These are phyloP conservation scores for Mortierella sp. DNA, from an alignment of 371 early-diverging fungal species.

Conservation along the genomic window DNA sequence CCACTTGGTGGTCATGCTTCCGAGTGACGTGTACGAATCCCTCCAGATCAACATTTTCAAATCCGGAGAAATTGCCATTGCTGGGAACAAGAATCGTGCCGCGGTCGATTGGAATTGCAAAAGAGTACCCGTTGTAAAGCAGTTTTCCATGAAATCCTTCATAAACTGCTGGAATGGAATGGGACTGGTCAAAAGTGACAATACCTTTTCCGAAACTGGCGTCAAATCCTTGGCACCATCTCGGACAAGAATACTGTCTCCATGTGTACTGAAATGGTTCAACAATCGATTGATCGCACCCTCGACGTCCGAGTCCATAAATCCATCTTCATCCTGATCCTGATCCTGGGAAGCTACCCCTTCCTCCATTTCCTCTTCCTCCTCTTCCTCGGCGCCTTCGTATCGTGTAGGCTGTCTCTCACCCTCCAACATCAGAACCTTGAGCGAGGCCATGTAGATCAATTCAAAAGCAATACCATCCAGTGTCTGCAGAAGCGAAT, in stretches of 20 bases:
- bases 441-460: constrained; percentile 62
- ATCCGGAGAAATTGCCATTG: constrained; percentile 50
- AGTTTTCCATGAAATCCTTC: constrained; percentile 59
- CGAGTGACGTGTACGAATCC: constrained; percentile 57
- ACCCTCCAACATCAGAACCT: constrained; percentile 51
- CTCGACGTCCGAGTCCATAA: constrained; percentile 59
- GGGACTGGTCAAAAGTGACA: constrained; percentile 32
- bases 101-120: constrained; percentile 53
- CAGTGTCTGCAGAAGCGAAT: constrained; percentile 53
- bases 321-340: constrained; percentile 60
- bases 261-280: constrained; percentile 52
- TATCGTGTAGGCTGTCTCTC: constrained; percentile 30
- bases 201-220: constrained; percentile 33
- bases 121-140: constrained; percentile 43
- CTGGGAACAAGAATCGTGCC: constrained; percentile 62
- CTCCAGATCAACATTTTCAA: constrained; percentile 38
- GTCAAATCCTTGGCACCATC: constrained; percentile 21
- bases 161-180: constrained; percentile 68
- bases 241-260: constrained; percentile 31
- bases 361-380: constrained; percentile 14
- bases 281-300: constrained; percentile 54
- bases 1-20: constrained; percentile 41
- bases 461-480: constrained; percentile 58
- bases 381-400: constrained; percentile 7
- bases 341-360: constrained; percentile 8